A percentile compares a stretch with the other conserved stretches of the same genome.
These are phyloP conservation scores for Cinchona pubescens DNA, from an alignment of 257 asterid species.

Conservation along the genomic window DNA sequence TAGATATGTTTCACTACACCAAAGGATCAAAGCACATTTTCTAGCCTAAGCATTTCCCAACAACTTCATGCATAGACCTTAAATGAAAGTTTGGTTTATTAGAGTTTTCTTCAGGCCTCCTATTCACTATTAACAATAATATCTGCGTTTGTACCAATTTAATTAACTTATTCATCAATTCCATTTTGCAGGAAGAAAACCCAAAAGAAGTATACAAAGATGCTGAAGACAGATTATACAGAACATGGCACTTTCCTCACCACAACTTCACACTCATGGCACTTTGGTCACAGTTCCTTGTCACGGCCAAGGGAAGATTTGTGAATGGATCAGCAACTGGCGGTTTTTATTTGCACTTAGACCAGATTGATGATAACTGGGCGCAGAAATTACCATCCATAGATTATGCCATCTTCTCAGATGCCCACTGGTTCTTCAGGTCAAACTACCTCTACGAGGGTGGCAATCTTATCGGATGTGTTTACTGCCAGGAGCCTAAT, in stretches of 20 bases:
- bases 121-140: no score
- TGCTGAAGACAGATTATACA: slow-evolving; percentile 28
- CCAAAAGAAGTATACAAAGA: slow-evolving; percentile 38
- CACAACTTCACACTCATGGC: slow-evolving; percentile 44
- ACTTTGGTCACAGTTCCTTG: slow-evolving; percentile 43
- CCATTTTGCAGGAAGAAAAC: slow-evolving; percentile 37
- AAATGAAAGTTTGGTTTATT: no score
- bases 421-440: slow-evolving; percentile 49
- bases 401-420: slow-evolving; percentile 45
- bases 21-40: no score
- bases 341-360: slow-evolving; percentile 39
- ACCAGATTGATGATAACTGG: slow-evolving; percentile 38
- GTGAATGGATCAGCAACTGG: slow-evolving; percentile 41
- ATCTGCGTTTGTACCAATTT: no score
- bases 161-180: no score
- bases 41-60: no score
- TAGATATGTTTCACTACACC: no score
- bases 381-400: slow-evolving; percentile 31
- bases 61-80: no score
- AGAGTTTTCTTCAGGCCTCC: no score
- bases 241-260: slow-evolving; percentile 35
- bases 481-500: slow-evolving; percentile 30
- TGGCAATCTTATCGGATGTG: slow-evolving; percentile 38
- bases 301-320: slow-evolving; percentile 27
- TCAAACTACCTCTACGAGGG: slow-evolving; percentile 33